A percentile compares a stretch with the other conserved stretches of the same genome.
Evolutionary conservation across 2,329 filamentous ascomycete genomes (phyloP).

Genomic region (Emmonsiellopsis sp.): DNA sequence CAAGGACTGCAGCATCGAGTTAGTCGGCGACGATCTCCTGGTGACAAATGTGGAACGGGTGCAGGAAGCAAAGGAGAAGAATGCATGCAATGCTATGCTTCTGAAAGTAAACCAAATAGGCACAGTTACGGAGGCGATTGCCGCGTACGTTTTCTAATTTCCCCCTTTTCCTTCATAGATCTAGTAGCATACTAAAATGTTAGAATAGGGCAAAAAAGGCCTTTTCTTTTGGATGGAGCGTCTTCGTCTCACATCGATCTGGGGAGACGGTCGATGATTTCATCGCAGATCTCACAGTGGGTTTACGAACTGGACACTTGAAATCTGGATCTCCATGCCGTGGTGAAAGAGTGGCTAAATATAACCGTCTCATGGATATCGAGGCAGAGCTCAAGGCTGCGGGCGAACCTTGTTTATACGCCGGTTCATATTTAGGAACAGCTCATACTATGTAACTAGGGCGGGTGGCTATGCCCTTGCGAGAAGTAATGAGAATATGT

Average conservation of each 20-base stretch:
- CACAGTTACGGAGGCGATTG: conserved; percentile 32
- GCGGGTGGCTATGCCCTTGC: too few relatives aligned
- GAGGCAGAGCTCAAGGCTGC: conserved; percentile 23
- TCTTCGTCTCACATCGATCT: conserved; percentile 37
- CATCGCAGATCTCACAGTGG: conserved; percentile 35
- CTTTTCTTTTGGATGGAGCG: conserved; percentile 28
- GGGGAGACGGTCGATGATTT: conserved; percentile 38
- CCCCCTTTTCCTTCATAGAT: background rate
- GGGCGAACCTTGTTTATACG: background rate
- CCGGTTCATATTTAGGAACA: too few relatives aligned
- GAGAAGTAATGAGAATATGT: too few relatives aligned
- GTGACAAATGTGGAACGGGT: conserved; percentile 31
- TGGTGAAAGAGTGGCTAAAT: conserved; percentile 36
- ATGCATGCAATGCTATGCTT: conserved; percentile 33
- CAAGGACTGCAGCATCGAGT: conserved; percentile 21
- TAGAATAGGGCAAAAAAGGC: conserved; percentile 22
- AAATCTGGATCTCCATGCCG: conserved; percentile 34
- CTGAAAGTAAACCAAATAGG: conserved; percentile 39
- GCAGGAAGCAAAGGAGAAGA: conserved; percentile 25
- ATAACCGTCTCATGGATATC: conserved; percentile 39
- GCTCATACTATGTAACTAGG: too few relatives aligned
- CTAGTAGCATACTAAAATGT: background rate
- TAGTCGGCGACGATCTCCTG: conserved; percentile 36
- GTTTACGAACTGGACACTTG: conserved; percentile 30
- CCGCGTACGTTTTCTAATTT: conserved; percentile 21